A percentile compares a stretch with the other conserved stretches of the same genome.
These are phyloP conservation scores for Fusarium sp. DNA, from an alignment of 2,329 filamentous ascomycete genomes.

Conservation along the genomic window DNA sequence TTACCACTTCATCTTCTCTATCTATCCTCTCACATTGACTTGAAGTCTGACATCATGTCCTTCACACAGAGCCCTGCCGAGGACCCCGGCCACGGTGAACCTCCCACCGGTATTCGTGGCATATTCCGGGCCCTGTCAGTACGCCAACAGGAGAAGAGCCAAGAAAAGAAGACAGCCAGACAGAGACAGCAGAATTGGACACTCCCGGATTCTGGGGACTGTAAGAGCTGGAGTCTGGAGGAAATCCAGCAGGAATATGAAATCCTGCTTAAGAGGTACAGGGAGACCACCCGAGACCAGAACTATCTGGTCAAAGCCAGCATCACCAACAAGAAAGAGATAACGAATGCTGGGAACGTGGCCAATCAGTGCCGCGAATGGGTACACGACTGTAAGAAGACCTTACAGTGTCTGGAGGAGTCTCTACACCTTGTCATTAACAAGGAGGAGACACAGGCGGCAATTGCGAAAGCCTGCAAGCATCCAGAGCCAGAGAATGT, in stretches of 20 bases:
- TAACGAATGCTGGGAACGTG: accelerated
- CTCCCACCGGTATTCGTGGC: not conserved
- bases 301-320: not conserved
- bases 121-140: not conserved
- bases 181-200: not conserved
- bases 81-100: not conserved
- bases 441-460: not conserved
- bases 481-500: not conserved
- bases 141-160: not conserved
- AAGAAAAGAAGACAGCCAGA: not conserved
- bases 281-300: not conserved
- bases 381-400: not conserved
- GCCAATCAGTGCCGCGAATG: not conserved
- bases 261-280: not conserved
- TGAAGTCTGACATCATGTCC: not conserved
- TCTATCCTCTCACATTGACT: not conserved
- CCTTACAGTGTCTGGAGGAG: not conserved
- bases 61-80: not conserved
- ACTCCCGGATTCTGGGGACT: not conserved
- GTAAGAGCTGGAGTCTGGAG: not conserved
- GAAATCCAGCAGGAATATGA: not conserved
- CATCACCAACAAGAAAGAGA: not conserved
- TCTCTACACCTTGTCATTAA: not conserved
- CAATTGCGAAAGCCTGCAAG: not conserved
- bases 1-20: accelerated